Evolutionary conservation across 176 grass and related monocot species (phyloP).

Genomic region (Thinopyrum elongatum): DNA sequence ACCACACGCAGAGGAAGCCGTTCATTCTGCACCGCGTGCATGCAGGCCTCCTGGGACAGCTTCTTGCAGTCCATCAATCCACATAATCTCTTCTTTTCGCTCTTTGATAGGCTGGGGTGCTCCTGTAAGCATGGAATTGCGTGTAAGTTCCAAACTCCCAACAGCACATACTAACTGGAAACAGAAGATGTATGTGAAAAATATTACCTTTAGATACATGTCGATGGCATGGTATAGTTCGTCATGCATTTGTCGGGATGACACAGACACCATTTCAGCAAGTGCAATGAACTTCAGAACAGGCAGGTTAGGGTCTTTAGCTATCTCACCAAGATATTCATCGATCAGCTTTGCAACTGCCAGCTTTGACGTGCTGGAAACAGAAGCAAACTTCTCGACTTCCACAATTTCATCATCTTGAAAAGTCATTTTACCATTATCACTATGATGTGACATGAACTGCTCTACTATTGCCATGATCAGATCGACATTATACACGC

Average conservation of each 20-base stretch:
- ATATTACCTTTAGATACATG: constrained; percentile 89
- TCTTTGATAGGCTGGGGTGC: constrained; percentile 81
- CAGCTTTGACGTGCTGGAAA: constrained; percentile 49
- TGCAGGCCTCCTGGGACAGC: constrained; percentile 72
- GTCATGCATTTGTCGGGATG: constrained; percentile 67
- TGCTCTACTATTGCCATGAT: constrained; percentile 65
- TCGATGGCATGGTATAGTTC: constrained; percentile 91
- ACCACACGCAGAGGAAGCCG: constrained; percentile 89
- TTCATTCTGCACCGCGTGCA: constrained; percentile 94
- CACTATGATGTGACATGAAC: constrained; percentile 51
- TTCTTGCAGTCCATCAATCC: constrained; percentile 94
- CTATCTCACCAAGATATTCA: constrained; percentile 87
- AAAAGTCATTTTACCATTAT: constrained; percentile 23
- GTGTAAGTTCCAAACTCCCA: neutral
- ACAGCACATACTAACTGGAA: neutral
- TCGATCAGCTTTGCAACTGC: constrained; percentile 81
- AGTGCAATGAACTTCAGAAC: constrained; percentile 72
- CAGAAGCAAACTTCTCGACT: constrained; percentile 41
- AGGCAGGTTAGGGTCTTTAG: constrained; percentile 78
- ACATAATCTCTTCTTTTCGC: constrained; percentile 83
- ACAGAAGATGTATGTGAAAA: neutral
- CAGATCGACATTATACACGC: constrained; percentile 60
- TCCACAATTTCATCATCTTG: constrained; percentile 68
- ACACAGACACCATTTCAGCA: constrained; percentile 65
- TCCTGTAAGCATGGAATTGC: constrained; percentile 48